phyloP scores from a whole-genome alignment of 2,329 filamentous ascomycete species.

The Pseudocercospora fuligena region DNA sequence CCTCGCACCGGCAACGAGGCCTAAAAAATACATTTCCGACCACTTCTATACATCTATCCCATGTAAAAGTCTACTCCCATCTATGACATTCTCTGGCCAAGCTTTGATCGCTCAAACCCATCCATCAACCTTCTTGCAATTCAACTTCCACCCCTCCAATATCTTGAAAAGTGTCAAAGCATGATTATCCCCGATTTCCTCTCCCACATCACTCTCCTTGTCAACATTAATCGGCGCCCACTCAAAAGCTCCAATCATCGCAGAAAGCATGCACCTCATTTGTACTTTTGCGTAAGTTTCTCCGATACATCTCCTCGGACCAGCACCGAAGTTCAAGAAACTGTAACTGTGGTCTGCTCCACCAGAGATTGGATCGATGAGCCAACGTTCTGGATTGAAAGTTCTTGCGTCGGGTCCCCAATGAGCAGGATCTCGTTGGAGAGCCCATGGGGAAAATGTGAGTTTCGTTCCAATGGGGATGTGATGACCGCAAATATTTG shows the following conservation, averaged over 20 bases:
- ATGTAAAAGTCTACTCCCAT: no score
- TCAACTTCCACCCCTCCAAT: conserved; percentile 18
- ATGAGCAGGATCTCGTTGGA: conserved; percentile 7
- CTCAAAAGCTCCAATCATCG: conserved; percentile 18
- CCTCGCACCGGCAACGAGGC: no score
- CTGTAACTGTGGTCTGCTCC: neutral
- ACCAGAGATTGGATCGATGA: neutral
- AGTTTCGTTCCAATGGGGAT: conserved; percentile 16
- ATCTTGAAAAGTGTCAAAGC: conserved; percentile 25
- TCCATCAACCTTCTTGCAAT: conserved; percentile 3
- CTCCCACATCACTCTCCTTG: conserved; percentile 15
- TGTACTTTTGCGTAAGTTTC: conserved; percentile 17
- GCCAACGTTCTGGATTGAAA: conserved; percentile 19
- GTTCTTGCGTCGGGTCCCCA: conserved; percentile 14
- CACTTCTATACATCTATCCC: no score
- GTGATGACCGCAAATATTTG: conserved; percentile 4
- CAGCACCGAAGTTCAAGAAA: conserved; percentile 20
- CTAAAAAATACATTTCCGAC: no score
- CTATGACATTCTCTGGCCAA: no score
- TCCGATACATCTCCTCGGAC: conserved; percentile 16
- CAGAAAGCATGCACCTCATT: conserved; percentile 20
- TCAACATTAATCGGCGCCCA: conserved; percentile 3
- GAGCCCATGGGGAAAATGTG: conserved; percentile 15
- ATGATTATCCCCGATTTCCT: conserved; percentile 22
- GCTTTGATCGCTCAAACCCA: neutral